A percentile compares a stretch with the other conserved stretches of the same genome.
These are phyloP conservation scores for Amorphotheca resinae DNA, from an alignment of 495 filamentous ascomycete genomes.

Conservation along the genomic window DNA sequence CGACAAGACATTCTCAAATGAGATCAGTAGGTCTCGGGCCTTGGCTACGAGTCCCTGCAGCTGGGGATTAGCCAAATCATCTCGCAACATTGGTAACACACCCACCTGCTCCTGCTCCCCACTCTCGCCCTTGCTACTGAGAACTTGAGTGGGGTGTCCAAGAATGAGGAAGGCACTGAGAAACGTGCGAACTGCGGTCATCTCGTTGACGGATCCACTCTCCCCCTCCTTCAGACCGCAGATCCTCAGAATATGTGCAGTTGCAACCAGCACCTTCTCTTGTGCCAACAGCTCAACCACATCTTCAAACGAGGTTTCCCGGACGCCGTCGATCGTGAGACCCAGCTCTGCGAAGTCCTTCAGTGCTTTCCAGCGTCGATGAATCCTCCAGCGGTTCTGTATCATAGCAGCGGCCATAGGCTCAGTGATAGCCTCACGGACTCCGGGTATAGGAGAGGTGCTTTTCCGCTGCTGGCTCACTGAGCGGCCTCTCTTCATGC, in stretches of 20 bases:
- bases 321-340: constrained; percentile 61
- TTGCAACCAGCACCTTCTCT: constrained; percentile 54
- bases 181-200: constrained; percentile 77
- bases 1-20: constrained; percentile 66
- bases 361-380: constrained; percentile 45
- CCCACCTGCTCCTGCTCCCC: constrained; percentile 58
- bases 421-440: constrained; percentile 43
- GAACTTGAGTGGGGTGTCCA: constrained; percentile 80
- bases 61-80: constrained; percentile 44
- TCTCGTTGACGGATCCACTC: constrained; percentile 54
- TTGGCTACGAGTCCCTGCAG: constrained; percentile 73
- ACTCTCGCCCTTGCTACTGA: constrained; percentile 70
- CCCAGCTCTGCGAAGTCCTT: constrained; percentile 55
- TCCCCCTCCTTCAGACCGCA: constrained; percentile 65
- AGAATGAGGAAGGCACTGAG: constrained; percentile 87
- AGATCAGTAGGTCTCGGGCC: constrained; percentile 69
- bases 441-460: constrained; percentile 35
- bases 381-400: constrained; percentile 64
- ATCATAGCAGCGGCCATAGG: constrained; percentile 61
- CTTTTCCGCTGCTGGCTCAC: constrained; percentile 31
- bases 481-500: constrained; percentile 35
- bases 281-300: constrained; percentile 67
- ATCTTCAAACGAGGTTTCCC: constrained; percentile 68
- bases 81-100: constrained; percentile 32
- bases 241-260: constrained; percentile 59